Evolutionary conservation across 176 grass and related monocot species (phyloP), one percentile per base, ranked within the genome.

Genomic region (Guadua angustifolia): DNA sequence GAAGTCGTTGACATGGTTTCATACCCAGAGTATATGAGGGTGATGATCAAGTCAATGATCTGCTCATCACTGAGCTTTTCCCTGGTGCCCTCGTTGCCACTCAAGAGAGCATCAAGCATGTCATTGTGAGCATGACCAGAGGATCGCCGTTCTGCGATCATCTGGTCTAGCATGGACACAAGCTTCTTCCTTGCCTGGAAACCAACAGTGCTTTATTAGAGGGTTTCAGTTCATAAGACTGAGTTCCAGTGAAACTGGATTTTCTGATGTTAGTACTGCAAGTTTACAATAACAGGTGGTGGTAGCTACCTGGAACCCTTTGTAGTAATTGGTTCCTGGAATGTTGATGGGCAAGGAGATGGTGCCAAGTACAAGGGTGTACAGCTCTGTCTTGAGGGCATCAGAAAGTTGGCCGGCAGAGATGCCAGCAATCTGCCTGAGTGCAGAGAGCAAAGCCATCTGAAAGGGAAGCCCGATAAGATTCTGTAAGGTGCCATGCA

Each of bases 21-120:
- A 32, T 98, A 98, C 17, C 96, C 96, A 46, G 96, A 98, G 85
- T 98, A 98, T 84, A 98, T 85, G 12, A 98, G 83, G 36, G 96
- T 89, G 70, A 98, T 92, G 84, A 98, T 88, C 75, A 95, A 65
- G 71, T 98, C 96, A 46, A 98, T 94, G 61, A 98, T 94, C 85
- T 95, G 93, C 44, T 98, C 89, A 69, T 98, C 91, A 19, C 35
- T 89, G 21, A 95, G 89, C 79, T 94, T 93, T 8, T 80, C 69
- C 59, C 91, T 95, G 36, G 82, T 80, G 8, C 83, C 90, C 17
- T 88, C 76, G 1, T 86, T 66, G 35, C 68, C 92, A 14, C 56
- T 89, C 6, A 98, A 65, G 7, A 98, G 93, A 15, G 72, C 90
- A 39, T 92, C 93, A 19, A 98, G 76, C 83, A 95, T 98, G 80